phyloP scores from a whole-genome alignment of 1,284 basidiomycete species.

The Ceratobasidium sp. region DNA sequence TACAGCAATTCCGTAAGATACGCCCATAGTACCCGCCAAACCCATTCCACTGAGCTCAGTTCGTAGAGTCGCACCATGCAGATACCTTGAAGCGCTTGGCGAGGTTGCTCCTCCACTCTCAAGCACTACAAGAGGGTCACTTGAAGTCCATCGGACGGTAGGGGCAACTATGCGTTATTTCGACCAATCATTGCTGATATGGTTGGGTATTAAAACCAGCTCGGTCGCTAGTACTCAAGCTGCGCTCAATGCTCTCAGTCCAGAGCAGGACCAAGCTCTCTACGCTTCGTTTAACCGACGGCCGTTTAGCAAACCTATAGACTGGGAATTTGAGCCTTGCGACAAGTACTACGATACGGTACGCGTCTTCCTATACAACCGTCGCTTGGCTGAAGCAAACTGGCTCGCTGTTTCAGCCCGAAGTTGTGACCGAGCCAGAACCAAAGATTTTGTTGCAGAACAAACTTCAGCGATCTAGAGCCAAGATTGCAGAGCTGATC shows the following conservation, averaged over 20 bases:
- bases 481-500: conserved; percentile 65
- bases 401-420: conserved; percentile 55
- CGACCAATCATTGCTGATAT: not conserved
- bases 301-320: conserved; percentile 65
- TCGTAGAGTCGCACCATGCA: conserved; percentile 67
- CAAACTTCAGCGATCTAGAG: conserved; percentile 65
- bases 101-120: conserved; percentile 62
- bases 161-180: no score
- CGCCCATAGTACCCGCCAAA: not conserved
- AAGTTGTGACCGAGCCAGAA: conserved; percentile 66
- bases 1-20: conserved; percentile 66
- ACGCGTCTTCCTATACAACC: conserved; percentile 47
- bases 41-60: not conserved
- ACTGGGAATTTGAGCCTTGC: conserved; percentile 80
- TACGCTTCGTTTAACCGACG: conserved; percentile 75
- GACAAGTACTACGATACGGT: conserved; percentile 74
- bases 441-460: conserved; percentile 81
- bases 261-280: conserved; percentile 66
- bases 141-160: conserved; percentile 52
- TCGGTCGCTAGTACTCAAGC: conserved; percentile 58
- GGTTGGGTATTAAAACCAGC: conserved; percentile 54
- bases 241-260: conserved; percentile 61
- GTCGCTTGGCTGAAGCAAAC: conserved; percentile 23
- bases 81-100: conserved; percentile 64
- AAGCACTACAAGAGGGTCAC: conserved; percentile 63